These are phyloP conservation scores for Sclerotinia minor DNA, from an alignment of 2,329 filamentous ascomycete species.

Conservation along the genomic window DNA sequence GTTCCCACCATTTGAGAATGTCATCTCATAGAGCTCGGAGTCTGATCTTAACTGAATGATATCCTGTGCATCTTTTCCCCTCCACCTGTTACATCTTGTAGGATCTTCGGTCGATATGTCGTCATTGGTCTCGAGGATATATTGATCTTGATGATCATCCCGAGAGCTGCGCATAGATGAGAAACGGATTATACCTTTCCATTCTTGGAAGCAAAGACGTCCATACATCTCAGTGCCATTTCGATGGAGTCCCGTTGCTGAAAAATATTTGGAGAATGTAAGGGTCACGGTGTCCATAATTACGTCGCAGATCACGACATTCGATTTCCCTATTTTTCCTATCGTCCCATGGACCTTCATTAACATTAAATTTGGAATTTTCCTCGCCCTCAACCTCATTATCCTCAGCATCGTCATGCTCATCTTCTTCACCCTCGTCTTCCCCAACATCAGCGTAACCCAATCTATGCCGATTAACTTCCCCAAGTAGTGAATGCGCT, in stretches of 20 bases:
- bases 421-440: not conserved
- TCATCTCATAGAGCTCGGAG: not conserved
- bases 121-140: not conserved
- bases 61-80: not conserved
- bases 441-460: not conserved
- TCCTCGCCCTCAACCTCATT: not conserved
- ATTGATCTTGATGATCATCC: not conserved
- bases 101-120: not conserved
- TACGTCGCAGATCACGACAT: not conserved
- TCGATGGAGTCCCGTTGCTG: no score
- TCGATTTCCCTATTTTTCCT: not conserved
- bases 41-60: not conserved
- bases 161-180: not conserved
- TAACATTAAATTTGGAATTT: not conserved
- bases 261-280: conserved; percentile 5
- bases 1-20: not conserved
- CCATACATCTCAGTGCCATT: not conserved
- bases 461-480: no score
- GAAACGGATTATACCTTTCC: not conserved
- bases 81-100: conserved; percentile 9
- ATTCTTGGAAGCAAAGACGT: not conserved
- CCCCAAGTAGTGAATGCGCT: no score
- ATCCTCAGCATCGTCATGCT: not conserved
- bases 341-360: conserved; percentile 1
- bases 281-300: not conserved